Evolutionary conservation across 441 rosid genomes (phyloP).

Genomic region (Codiaeum variegatum): DNA sequence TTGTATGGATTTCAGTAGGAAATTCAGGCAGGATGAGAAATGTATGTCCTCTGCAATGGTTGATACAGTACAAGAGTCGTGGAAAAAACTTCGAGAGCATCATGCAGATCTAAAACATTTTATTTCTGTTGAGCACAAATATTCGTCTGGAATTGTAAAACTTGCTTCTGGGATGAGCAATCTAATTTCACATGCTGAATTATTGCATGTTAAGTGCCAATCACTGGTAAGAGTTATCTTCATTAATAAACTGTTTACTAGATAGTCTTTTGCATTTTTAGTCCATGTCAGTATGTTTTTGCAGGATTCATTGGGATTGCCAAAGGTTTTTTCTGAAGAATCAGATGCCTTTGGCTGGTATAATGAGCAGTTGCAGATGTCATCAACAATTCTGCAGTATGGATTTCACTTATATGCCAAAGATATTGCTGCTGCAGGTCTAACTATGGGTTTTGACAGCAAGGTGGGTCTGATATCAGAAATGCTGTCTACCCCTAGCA

Average conservation of each 20-base stretch:
- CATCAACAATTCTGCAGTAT: conserved; percentile 46
- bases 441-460: conserved; percentile 24
- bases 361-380: conserved; percentile 55
- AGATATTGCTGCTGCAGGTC: conserved; percentile 38
- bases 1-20: conserved; percentile 58
- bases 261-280: conserved; percentile 5
- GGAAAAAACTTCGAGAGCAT: conserved; percentile 54
- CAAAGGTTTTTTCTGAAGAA: conserved; percentile 35
- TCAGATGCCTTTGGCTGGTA: conserved; percentile 39
- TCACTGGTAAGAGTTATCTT: conserved; percentile 35
- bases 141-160: conserved; percentile 44
- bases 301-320: conserved; percentile 52
- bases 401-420: conserved; percentile 56
- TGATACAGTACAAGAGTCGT: conserved; percentile 54
- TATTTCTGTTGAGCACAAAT: conserved; percentile 49
- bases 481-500: conserved; percentile 27
- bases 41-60: conserved; percentile 21
- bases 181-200: conserved; percentile 69
- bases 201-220: conserved; percentile 45
- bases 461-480: conserved; percentile 33
- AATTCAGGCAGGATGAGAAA: conserved; percentile 31
- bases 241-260: conserved; percentile 15
- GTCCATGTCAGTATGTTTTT: conserved; percentile 20
- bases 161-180: conserved; percentile 52
- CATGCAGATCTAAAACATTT: conserved; percentile 43